Percentiles rank a stretch among this genome's conserved stretches.
These are phyloP conservation scores for Aspergillus brasiliensis DNA, from an alignment of 2,329 filamentous ascomycete species.

Conservation along the genomic window DNA sequence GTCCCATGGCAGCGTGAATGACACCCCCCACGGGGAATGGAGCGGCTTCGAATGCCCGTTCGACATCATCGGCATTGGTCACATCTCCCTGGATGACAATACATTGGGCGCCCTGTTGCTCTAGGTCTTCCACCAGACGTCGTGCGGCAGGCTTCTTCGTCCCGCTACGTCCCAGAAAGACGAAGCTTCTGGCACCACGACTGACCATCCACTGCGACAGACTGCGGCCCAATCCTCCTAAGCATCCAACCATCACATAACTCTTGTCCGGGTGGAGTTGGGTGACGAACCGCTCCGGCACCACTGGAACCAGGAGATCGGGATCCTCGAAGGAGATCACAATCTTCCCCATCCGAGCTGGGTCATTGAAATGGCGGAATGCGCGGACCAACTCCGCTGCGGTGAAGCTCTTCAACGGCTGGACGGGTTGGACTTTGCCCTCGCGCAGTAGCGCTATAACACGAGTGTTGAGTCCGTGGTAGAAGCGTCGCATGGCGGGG, in stretches of 20 bases:
- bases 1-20: conserved; percentile 22
- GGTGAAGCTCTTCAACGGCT: conserved; percentile 2
- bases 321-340: conserved; percentile 1
- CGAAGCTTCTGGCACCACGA: conserved; percentile 22
- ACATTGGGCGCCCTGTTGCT: neutral
- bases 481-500: neutral
- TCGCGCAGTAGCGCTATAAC: neutral
- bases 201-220: conserved; percentile 24
- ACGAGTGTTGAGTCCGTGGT: neutral
- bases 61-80: conserved; percentile 6
- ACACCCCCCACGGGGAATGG: conserved; percentile 16
- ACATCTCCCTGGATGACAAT: conserved; percentile 9
- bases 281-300: neutral
- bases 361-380: conserved; percentile 3
- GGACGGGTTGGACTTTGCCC: conserved; percentile 1
- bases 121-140: conserved; percentile 1
- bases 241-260: conserved; percentile 58
- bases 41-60: neutral
- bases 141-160: conserved; percentile 8
- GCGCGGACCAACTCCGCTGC: conserved; percentile 4
- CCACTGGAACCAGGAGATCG: neutral
- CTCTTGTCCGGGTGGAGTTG: conserved; percentile 37
- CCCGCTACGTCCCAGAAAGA: conserved; percentile 53
- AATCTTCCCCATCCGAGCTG: conserved; percentile 6
- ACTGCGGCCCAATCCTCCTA: conserved; percentile 58